phyloP scores from a whole-genome alignment of 2,329 filamentous ascomycete species.

The Penicillium crustosum region DNA sequence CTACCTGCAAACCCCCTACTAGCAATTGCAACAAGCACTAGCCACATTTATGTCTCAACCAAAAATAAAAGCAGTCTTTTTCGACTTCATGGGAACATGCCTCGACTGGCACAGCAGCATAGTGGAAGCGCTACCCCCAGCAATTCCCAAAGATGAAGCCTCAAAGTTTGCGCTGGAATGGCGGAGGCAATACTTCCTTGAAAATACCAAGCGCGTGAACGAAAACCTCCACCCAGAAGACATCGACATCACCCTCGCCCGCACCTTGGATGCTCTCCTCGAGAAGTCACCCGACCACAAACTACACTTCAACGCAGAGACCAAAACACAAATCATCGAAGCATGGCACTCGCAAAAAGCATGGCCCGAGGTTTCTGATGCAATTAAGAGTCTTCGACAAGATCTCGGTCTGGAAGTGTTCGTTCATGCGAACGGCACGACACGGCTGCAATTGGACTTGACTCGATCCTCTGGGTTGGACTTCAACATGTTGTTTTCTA shows the following conservation, averaged over 20 bases:
- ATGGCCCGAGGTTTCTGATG: slow-evolving; percentile 53
- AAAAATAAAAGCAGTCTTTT: slow-evolving; percentile 51
- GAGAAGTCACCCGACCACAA: too few species aligned
- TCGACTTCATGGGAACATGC: slow-evolving; percentile 61
- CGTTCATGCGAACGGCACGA: slow-evolving; percentile 57
- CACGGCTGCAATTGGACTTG: slow-evolving; percentile 56
- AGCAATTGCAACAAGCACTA: neutral
- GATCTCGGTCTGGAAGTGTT: slow-evolving; percentile 45
- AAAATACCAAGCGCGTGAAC: slow-evolving; percentile 43
- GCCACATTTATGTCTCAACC: neutral
- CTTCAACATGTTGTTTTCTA: slow-evolving; percentile 56
- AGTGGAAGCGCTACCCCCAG: slow-evolving; percentile 36
- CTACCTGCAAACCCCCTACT: neutral
- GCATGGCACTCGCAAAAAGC: slow-evolving; percentile 53
- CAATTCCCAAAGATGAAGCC: slow-evolving; percentile 31
- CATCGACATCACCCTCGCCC: slow-evolving; percentile 49
- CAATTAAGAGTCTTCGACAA: slow-evolving; percentile 42
- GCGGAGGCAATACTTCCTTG: slow-evolving; percentile 53
- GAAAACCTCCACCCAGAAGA: slow-evolving; percentile 45
- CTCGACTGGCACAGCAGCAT: slow-evolving; percentile 54
- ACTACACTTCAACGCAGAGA: too few species aligned
- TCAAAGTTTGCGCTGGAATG: slow-evolving; percentile 51
- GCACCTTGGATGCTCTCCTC: too few species aligned
- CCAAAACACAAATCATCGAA: slow-evolving; percentile 23
- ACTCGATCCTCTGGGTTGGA: slow-evolving; percentile 47